These are phyloP conservation scores for Petrea volubilis DNA, from an alignment of 257 asterid species.

Conservation along the genomic window DNA sequence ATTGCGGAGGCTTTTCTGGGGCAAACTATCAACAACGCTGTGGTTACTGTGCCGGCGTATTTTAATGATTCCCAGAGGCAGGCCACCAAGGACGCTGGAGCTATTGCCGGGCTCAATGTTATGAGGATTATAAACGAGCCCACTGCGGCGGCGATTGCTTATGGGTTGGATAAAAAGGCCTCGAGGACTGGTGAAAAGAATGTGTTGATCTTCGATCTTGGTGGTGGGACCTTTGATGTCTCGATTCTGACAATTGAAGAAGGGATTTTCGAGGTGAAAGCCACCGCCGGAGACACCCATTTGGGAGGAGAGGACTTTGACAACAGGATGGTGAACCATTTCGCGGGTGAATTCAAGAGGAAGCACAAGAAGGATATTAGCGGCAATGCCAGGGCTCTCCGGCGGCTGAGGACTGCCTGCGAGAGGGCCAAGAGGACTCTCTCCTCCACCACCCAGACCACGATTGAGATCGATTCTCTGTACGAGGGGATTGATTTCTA, in stretches of 20 bases:
- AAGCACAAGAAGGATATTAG: constrained; percentile 56
- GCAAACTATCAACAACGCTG: constrained; percentile 42
- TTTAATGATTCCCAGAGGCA: constrained; percentile 56
- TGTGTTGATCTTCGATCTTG: constrained; percentile 52
- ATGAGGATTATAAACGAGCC: constrained; percentile 60
- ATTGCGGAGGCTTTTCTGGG: constrained; percentile 56
- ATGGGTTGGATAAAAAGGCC: constrained; percentile 52
- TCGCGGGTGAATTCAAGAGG: constrained; percentile 54
- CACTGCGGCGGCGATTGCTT: constrained; percentile 62
- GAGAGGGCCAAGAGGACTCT: constrained; percentile 67
- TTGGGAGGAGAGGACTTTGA: constrained; percentile 60
- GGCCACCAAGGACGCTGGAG: constrained; percentile 58
- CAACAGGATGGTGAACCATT: constrained; percentile 57
- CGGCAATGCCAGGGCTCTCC: constrained; percentile 51
- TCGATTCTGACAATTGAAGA: constrained; percentile 46
- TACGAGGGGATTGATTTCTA: constrained; percentile 62
- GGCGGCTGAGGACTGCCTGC: constrained; percentile 59
- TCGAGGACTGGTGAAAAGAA: constrained; percentile 45
- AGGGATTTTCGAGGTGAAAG: constrained; percentile 51
- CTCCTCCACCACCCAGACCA: constrained; percentile 53
- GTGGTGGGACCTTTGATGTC: constrained; percentile 64
- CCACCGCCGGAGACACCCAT: constrained; percentile 59
- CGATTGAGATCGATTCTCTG: constrained; percentile 59
- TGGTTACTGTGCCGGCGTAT: constrained; percentile 59
- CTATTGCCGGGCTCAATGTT: constrained; percentile 45